A percentile compares a stretch with the other conserved stretches of the same genome.
phyloP scores from a whole-genome alignment of 176 grass and related monocot species.

The Musa schizocarpa region DNA sequence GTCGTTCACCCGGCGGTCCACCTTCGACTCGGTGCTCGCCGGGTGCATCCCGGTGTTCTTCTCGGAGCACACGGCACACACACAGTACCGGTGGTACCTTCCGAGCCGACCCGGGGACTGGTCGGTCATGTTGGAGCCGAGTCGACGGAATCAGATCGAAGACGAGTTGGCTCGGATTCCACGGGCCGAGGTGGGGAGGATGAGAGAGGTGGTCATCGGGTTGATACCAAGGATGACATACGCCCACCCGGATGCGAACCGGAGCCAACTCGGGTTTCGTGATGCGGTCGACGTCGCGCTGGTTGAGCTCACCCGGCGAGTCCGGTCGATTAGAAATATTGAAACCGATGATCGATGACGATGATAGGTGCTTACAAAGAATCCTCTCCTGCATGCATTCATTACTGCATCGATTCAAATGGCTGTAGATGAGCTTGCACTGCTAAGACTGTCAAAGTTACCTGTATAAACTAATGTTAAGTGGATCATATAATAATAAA shows the following conservation, averaged over 20 bases:
- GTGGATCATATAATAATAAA: no score
- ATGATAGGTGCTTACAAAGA: no score
- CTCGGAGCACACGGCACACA: not conserved
- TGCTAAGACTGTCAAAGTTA: no score
- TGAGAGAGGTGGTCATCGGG: constrained; percentile 26
- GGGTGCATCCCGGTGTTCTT: constrained; percentile 28
- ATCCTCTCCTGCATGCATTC: no score
- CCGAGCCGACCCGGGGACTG: constrained; percentile 16
- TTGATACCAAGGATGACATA: constrained; percentile 29
- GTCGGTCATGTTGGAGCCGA: constrained; percentile 21
- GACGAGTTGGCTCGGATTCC: constrained; percentile 16
- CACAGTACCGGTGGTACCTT: constrained; percentile 15
- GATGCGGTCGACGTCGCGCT: constrained; percentile 30
- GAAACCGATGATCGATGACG: no score
- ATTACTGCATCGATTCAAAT: no score
- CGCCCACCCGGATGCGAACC: constrained; percentile 18
- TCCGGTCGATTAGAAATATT: not conserved
- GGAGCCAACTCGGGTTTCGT: constrained; percentile 12
- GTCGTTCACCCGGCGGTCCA: constrained; percentile 2
- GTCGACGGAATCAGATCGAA: constrained; percentile 1
- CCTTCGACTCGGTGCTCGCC: constrained; percentile 17
- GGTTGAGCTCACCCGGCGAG: constrained; percentile 23
- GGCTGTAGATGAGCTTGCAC: no score
- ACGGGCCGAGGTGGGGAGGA: constrained; percentile 20
- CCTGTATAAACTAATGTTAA: no score